Base-by-base conservation (phyloP, 495 filamentous ascomycete species). In the Hypoxylon trugodes region DNA sequence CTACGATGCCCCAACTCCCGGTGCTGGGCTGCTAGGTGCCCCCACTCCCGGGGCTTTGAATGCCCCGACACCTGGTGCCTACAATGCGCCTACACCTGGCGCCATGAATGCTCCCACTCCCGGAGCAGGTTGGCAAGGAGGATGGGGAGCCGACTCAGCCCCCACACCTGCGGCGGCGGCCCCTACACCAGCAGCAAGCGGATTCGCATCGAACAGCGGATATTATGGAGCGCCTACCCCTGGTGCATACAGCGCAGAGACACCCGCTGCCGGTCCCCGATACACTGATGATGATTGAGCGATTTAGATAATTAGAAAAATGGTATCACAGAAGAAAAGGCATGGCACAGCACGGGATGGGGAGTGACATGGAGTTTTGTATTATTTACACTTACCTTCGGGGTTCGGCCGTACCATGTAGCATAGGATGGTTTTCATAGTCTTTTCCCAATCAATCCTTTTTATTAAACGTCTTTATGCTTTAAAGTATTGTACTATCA, bases 31-130 rank as follows among this genome's bases (percentile, higher is more conserved):
- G 8, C 72, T 86, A 26, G 86, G 82, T 25, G 90, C 90, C 9
- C 89, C 91, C 12, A 93, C 90, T 0, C 89, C 90, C 0, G 87
- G 84, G 28, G 86, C 81, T 15, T 78, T 86, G 53, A 89, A 87
- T 35, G 91, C 91, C 1, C 90, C 93, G 0, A 97, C 93, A 0
- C 93, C 93, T 0, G 89, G 90, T 64, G 84, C 87, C 0, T 80
- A 85, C 50, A 87, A 87, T 30, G 90, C 91, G 0, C 90, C 92
- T 1, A 97, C 93, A 1, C 93, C 94, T 0, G 89, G 89, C 68
- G 83, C 86, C 81, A 85, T 67, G 52, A 86, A 83, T 65, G 86
- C 87, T 1, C 84, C 86, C 1, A 88, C 85, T 9, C 86, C 86
- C 6, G 81, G 73, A 12, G 81, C 72, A 2, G 65, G 35, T 63